Percentiles rank a stretch among this genome's conserved stretches.
Evolutionary conservation across 2,329 filamentous ascomycete genomes (phyloP).

Genomic region (Sporothrix luriei): DNA sequence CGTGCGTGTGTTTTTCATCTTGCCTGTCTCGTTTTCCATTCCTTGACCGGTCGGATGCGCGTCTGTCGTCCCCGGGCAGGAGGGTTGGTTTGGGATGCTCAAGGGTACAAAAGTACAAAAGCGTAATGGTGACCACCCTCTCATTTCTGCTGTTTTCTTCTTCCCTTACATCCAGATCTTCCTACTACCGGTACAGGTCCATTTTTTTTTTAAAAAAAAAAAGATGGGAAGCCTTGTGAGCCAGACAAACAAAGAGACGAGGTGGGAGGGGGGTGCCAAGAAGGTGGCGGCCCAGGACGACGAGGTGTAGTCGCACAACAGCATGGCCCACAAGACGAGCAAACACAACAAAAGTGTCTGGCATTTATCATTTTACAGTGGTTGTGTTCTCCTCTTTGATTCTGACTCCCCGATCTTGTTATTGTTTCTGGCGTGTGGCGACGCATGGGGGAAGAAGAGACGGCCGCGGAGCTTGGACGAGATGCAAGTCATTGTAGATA

Average conservation of each 20-base stretch:
- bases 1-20: not conserved
- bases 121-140: not conserved
- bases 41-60: conserved; percentile 26
- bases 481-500: too few relatives aligned
- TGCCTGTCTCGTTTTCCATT: not conserved
- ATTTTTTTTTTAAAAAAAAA: too few relatives aligned
- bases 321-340: conserved; percentile 7
- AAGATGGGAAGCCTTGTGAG: not conserved
- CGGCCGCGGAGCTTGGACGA: too few relatives aligned
- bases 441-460: too few relatives aligned
- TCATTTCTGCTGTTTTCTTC: not conserved
- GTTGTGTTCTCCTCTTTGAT: not conserved
- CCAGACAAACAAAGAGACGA: not conserved
- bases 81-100: not conserved
- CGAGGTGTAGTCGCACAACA: conserved; percentile 12
- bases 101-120: not conserved
- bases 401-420: not conserved
- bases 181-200: not conserved
- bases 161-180: not conserved
- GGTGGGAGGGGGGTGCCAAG: not conserved
- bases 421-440: too few relatives aligned
- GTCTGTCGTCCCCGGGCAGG: conserved; percentile 4
- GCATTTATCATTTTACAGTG: not conserved
- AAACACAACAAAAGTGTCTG: not conserved
- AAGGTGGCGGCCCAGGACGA: not conserved